phyloP scores from a whole-genome alignment of 129 eudicot species.

The Tagetes patula region DNA sequence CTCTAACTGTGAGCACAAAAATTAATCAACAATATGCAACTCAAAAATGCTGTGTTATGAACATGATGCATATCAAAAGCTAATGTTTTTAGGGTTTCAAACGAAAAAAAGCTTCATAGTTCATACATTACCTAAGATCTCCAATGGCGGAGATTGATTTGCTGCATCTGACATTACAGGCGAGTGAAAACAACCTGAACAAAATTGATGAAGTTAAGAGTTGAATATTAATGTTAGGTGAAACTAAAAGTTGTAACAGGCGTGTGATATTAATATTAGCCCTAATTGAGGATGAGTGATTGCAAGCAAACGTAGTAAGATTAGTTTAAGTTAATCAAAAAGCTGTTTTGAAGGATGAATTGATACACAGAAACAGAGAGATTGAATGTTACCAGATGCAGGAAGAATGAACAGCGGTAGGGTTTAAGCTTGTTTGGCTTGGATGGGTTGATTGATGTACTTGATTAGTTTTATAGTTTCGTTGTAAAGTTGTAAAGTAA shows the following conservation, averaged over 20 bases:
- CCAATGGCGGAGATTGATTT: conserved; percentile 57
- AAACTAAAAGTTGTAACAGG: conserved; percentile 1
- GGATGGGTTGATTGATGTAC: conserved; percentile 9
- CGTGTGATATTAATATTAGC: conserved; percentile 4
- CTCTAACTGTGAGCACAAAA: conserved; percentile 50
- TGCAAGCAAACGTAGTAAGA: not conserved
- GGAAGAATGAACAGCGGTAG: conserved; percentile 26
- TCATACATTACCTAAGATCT: conserved; percentile 54
- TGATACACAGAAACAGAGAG: not conserved
- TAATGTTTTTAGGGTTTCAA: not conserved
- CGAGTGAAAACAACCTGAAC: conserved; percentile 27
- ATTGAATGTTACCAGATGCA: conserved; percentile 7
- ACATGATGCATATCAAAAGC: not conserved
- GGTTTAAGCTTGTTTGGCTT: conserved; percentile 27
- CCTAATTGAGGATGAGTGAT: conserved; percentile 8
- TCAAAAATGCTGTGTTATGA: conserved; percentile 4
- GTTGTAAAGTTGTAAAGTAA: no score
- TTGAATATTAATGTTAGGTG: no score
- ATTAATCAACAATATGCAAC: not conserved
- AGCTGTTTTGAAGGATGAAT: not conserved
- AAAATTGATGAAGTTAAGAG: not conserved
- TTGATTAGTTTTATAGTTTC: not conserved
- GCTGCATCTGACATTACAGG: conserved; percentile 50
- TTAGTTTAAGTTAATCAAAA: conserved; percentile 2
- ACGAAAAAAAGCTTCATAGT: not conserved